Evolutionary conservation across 2,329 filamentous ascomycete genomes (phyloP).

Genomic region (Incumbomyces lentus): DNA sequence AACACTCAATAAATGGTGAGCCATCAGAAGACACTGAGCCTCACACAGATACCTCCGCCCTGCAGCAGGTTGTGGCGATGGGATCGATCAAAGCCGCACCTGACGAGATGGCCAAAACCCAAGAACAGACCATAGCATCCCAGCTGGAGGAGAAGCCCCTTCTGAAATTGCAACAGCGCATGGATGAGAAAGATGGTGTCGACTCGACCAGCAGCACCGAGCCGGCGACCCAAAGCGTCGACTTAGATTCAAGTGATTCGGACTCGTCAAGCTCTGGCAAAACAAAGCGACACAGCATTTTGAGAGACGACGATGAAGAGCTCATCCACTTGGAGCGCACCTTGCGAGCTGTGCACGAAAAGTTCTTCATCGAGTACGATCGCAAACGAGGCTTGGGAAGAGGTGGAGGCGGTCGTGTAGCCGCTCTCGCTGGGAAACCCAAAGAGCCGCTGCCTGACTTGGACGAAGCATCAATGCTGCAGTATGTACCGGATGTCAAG

Average conservation of each 20-base stretch:
- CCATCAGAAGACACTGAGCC: constrained; percentile 1
- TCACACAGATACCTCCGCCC: constrained; percentile 30
- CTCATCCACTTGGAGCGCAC: constrained; percentile 66
- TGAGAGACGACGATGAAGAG: constrained; percentile 81
- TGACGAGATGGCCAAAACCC: constrained; percentile 68
- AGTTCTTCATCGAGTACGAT: constrained; percentile 79
- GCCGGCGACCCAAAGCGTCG: constrained; percentile 19
- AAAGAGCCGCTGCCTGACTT: constrained; percentile 18
- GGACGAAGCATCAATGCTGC: constrained; percentile 33
- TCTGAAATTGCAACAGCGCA: constrained; percentile 79
- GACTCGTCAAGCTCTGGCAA: constrained; percentile 22
- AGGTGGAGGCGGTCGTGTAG: constrained; percentile 30
- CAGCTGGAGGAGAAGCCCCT: constrained; percentile 83
- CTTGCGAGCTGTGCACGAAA: constrained; percentile 61
- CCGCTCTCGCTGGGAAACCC: constrained; percentile 24
- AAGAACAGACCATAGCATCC: constrained; percentile 76
- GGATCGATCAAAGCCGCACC: constrained; percentile 57
- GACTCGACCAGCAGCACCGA: constrained; percentile 27
- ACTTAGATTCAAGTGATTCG: constrained; percentile 31
- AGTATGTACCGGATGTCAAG: constrained; percentile 72
- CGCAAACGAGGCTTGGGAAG: constrained; percentile 29
- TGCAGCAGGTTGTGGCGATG: constrained; percentile 72
- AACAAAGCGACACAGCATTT: constrained; percentile 57
- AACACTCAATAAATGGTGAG: constrained; percentile 4
- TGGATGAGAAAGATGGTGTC: constrained; percentile 51